Evolutionary conservation across 257 asterid genomes (phyloP).

Genomic region (Dorcoceras hygrometricum): DNA sequence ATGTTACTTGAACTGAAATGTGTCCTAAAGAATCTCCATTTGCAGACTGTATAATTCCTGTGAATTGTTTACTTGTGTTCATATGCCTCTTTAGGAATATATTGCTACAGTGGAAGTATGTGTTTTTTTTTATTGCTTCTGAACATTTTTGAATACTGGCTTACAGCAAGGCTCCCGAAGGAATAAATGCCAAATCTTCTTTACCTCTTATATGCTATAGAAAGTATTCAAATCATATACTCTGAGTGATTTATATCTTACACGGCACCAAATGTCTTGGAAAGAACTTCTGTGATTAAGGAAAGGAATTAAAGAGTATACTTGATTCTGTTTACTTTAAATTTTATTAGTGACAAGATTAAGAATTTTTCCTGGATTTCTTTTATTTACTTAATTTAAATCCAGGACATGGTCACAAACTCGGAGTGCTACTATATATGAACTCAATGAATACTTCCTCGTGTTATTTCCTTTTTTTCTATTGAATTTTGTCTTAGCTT

Average conservation of each 20-base stretch:
- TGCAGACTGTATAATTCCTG: slow-evolving; percentile 4
- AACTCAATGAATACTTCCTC: slow-evolving; percentile 5
- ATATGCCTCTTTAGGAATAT: not conserved
- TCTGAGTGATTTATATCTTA: not conserved
- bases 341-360: slow-evolving; percentile 9
- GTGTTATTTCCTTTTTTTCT: not conserved
- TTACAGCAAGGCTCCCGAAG: slow-evolving; percentile 5
- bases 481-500: not conserved
- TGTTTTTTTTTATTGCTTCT: not conserved
- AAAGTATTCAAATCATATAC: not conserved
- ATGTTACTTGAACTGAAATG: slow-evolving; percentile 13
- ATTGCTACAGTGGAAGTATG: slow-evolving; percentile 6
- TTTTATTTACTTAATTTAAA: slow-evolving; percentile 14
- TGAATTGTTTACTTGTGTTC: slow-evolving; percentile 11
- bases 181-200: not conserved
- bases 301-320: not conserved
- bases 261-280: not conserved
- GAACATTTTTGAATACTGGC: not conserved
- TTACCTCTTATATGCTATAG: not conserved
- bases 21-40: not conserved
- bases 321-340: not conserved
- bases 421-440: not conserved
- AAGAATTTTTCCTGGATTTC: slow-evolving; percentile 8
- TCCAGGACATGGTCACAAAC: not conserved
- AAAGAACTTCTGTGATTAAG: not conserved